Percentiles rank a stretch among this genome's conserved stretches.
Evolutionary conservation across 2,329 filamentous ascomycete species (phyloP).

Genomic region (Fusarium burgessii): DNA sequence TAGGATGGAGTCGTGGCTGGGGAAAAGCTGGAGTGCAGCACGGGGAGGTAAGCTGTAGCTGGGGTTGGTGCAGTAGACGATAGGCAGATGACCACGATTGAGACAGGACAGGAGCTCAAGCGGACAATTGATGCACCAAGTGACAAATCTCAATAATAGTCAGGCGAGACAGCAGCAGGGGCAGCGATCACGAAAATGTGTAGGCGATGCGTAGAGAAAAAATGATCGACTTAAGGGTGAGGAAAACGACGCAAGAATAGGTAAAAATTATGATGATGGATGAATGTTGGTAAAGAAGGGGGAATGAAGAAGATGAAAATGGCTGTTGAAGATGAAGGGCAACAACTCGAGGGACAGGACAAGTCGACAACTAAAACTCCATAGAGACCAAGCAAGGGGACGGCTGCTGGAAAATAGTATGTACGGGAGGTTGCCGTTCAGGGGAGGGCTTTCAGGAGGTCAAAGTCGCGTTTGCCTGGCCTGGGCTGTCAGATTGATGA

Average conservation of each 20-base stretch:
- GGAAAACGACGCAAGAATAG: constrained; percentile 7
- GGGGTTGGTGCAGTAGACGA: constrained; percentile 22
- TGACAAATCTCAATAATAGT: constrained; percentile 35
- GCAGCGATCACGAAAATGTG: constrained; percentile 19
- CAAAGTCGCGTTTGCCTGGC: constrained; percentile 25
- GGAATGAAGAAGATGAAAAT: constrained; percentile 10
- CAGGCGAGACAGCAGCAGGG: constrained; percentile 34
- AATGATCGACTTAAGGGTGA: constrained; percentile 44
- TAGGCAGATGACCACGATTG: constrained; percentile 41
- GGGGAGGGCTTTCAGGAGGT: constrained; percentile 39
- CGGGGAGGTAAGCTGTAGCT: constrained; percentile 23
- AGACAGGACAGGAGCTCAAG: constrained; percentile 37
- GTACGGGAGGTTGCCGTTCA: constrained; percentile 30
- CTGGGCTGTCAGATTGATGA: constrained; percentile 24
- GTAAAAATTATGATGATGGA: constrained; percentile 6
- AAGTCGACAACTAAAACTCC: constrained; percentile 37
- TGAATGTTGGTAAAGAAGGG: constrained; percentile 21
- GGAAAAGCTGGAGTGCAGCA: constrained; percentile 39
- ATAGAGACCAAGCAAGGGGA: constrained; percentile 26
- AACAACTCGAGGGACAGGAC: constrained; percentile 25
- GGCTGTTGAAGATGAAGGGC: constrained; percentile 21
- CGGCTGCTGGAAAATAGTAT: constrained; percentile 41
- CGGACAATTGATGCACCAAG: constrained; percentile 26
- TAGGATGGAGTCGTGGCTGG: constrained; percentile 23
- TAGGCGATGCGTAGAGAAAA: constrained; percentile 14